Percentiles rank a stretch among this genome's conserved stretches.
Evolutionary conservation across 2,329 filamentous ascomycete species (phyloP).

Genomic region (Alternaria panax): DNA sequence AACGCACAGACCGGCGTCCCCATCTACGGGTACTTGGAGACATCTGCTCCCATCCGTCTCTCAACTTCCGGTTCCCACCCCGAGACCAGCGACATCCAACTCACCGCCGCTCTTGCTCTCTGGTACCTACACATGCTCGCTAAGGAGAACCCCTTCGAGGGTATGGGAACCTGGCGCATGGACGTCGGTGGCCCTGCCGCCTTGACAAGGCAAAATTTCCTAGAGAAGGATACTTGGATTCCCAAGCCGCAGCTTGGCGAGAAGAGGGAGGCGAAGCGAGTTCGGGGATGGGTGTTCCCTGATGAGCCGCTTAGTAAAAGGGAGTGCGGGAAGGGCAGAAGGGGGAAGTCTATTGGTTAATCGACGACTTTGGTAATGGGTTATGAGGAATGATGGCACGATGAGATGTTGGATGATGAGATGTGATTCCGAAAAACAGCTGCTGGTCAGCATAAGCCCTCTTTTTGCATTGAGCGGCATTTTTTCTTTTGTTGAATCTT

Average conservation of each 20-base stretch:
- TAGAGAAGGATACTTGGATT: conserved; percentile 77
- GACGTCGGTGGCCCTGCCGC: conserved; percentile 80
- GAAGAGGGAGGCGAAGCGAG: conserved; percentile 78
- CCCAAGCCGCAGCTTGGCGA: conserved; percentile 73
- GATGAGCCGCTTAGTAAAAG: conserved; percentile 76
- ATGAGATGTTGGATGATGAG: conserved; percentile 3
- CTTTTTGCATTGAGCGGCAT: conserved; percentile 8
- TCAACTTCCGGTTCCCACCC: conserved; percentile 50
- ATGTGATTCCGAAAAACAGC: background rate
- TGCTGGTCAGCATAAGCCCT: conserved; percentile 14
- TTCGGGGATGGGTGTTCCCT: conserved; percentile 77
- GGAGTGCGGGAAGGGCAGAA: conserved; percentile 59
- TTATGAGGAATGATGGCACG: background rate
- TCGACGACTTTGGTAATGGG: background rate
- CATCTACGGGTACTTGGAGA: conserved; percentile 88
- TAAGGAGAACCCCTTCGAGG: conserved; percentile 64
- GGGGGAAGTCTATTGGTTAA: conserved; percentile 35
- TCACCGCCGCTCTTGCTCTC: conserved; percentile 76
- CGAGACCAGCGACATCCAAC: conserved; percentile 55
- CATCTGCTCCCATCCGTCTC: conserved; percentile 66
- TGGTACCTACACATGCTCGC: conserved; percentile 81
- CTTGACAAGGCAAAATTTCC: conserved; percentile 72
- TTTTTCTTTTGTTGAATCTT: background rate
- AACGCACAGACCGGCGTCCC: conserved; percentile 64
- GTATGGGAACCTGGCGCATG: conserved; percentile 69